Base-by-base conservation (phyloP, 2,329 filamentous ascomycete species). In the Arthroderma sp. region DNA sequence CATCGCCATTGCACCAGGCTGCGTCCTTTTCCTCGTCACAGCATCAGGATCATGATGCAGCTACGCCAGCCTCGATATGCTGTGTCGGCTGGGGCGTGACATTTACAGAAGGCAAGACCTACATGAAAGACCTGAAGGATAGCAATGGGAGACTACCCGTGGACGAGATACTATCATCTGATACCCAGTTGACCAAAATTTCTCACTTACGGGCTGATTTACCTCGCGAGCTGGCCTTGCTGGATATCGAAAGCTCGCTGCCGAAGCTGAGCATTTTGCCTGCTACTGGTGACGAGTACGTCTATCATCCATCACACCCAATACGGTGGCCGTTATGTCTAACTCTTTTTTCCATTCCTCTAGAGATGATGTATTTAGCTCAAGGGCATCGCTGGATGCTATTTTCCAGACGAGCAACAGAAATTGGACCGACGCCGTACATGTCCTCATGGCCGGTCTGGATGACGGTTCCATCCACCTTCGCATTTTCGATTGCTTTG, bases 401-500 rank as follows among this genome's bases (percentile, higher is more conserved):
- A 71, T 85, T 28, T 85, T 86, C 53, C 76, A 77, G 44, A 68
- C 74, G 0, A 70, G 73, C 30, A 72, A 77, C 47, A 72, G 77
- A 32, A 75, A 77, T 43, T 77, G 84, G 42, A 78, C 80, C 50
- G 79, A 86, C 51, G 73, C 78, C n/a, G 80, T 91, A 37, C 83
- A 89, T 59, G 76, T 89, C 51, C 79, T 93, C 66, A 68, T 89
- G 4, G 74, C 84, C 2, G 84, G 83, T 4, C 83, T 80, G 3
- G 74, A 75, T 45, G 75, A 85, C 50, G 83, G 83, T 6, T 73
- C 69, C 11, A 70, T 93, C 8, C 82, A 89, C 57, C 69, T 93
- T 11, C 85, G 80, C 53, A 86, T 94, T 40, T 89, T 89, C 59
- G 83, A 94, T 60, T 88, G 83, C 4, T 86, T 94, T 54, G 74